A percentile compares a stretch with the other conserved stretches of the same genome.
Conservation (phyloP, 2,329 filamentous ascomycete genomes). For the Aspergillus brunneoviolaceus region DNA sequence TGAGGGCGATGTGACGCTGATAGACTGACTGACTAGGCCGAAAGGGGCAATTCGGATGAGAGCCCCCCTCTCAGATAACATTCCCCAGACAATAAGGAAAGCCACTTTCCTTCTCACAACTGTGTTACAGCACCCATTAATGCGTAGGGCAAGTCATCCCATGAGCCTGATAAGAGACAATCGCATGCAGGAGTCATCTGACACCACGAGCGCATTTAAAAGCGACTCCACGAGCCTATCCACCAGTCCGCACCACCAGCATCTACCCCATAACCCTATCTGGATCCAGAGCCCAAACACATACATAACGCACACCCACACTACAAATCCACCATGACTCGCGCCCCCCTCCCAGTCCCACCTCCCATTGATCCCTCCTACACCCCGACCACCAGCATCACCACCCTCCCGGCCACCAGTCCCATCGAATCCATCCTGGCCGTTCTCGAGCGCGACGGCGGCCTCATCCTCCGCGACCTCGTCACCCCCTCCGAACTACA, state of each 20-base stretch:
- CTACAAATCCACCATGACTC: constrained; percentile 4
- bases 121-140: no score
- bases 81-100: no score
- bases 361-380: constrained; percentile 10
- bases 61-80: neutral
- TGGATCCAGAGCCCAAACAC: no score
- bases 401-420: constrained; percentile 23
- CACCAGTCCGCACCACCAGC: neutral
- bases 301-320: neutral
- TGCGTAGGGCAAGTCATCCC: neutral
- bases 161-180: no score
- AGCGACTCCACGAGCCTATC: neutral
- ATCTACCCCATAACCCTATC: no score
- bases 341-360: constrained; percentile 10
- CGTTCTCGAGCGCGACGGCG: constrained; percentile 34
- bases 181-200: neutral
- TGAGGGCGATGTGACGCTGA: neutral
- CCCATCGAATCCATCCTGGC: constrained; percentile 31
- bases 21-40: neutral
- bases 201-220: neutral
- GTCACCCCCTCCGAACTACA: constrained; percentile 24
- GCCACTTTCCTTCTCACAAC: neutral
- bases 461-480: constrained; percentile 33
- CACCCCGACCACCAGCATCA: constrained; percentile 17
- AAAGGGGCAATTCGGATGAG: neutral